phyloP scores from a whole-genome alignment of 2,329 filamentous ascomycete species.

The Pestalotiopsis fici region DNA sequence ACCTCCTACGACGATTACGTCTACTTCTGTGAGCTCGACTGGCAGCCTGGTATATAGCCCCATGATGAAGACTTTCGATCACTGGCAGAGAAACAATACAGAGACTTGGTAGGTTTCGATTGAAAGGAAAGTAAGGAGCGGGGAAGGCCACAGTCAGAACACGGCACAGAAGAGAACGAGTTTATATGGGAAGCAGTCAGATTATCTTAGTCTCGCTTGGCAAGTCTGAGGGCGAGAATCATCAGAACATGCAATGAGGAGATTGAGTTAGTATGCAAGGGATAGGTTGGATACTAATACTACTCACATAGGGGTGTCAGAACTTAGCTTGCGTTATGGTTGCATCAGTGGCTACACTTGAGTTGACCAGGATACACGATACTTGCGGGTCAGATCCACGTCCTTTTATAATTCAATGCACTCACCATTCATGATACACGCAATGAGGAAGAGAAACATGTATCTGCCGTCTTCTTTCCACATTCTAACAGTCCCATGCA shows the following conservation, averaged over 20 bases:
- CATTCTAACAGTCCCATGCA: too few species aligned
- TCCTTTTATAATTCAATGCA: too few species aligned
- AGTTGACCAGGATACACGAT: background rate
- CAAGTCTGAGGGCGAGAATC: too few species aligned
- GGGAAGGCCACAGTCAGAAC: background rate
- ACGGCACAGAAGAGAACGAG: background rate
- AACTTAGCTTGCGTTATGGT: background rate
- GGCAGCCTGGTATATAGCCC: background rate
- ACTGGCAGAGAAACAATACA: background rate
- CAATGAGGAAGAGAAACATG: too few species aligned
- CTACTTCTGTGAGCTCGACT: background rate
- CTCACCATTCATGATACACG: too few species aligned
- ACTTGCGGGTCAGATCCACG: background rate
- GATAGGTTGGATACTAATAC: too few species aligned
- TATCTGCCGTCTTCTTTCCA: too few species aligned
- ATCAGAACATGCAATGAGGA: too few species aligned
- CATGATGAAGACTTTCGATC: background rate
- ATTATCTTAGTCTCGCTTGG: background rate
- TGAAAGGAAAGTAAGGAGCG: background rate
- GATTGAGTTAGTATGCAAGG: background rate
- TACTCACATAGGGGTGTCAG: background rate
- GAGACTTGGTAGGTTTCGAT: background rate
- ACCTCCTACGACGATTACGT: conserved; percentile 4
- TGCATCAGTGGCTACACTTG: too few species aligned
- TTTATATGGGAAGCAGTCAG: background rate